These are phyloP conservation scores for Albifimbria verrucaria DNA, from an alignment of 2,329 filamentous ascomycete species.

Conservation along the genomic window DNA sequence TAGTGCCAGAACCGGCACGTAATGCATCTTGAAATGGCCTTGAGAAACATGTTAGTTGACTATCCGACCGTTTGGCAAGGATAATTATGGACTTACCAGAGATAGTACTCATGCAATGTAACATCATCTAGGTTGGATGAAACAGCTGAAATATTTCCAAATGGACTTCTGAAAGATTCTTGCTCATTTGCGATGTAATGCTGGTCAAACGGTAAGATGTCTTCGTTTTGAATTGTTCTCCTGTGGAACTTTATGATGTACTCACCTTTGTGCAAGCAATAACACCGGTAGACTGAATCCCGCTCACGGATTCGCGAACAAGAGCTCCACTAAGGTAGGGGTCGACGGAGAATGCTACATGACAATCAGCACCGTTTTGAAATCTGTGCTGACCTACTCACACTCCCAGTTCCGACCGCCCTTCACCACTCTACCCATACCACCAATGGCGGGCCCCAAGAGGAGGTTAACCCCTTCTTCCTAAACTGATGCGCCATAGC, in stretches of 20 bases:
- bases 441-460: slow-evolving; percentile 59
- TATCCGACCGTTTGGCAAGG: too few relatives aligned
- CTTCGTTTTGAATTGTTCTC: too few relatives aligned
- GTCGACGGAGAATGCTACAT: neutral
- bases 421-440: slow-evolving; percentile 32
- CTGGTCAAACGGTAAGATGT: too few relatives aligned
- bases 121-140: slow-evolving; percentile 19
- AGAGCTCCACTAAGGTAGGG: slow-evolving; percentile 3
- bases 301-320: slow-evolving; percentile 56
- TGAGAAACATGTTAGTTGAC: too few relatives aligned
- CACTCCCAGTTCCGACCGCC: slow-evolving; percentile 53
- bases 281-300: slow-evolving; percentile 66
- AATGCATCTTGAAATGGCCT: slow-evolving; percentile 26
- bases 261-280: slow-evolving; percentile 65
- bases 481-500: slow-evolving; percentile 76
- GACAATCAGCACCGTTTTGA: too few relatives aligned
- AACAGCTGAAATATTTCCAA: slow-evolving; percentile 55
- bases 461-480: slow-evolving; percentile 73
- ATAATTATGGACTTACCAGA: too few relatives aligned
- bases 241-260: too few relatives aligned
- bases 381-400: too few relatives aligned
- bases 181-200: slow-evolving; percentile 28
- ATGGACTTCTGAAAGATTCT: slow-evolving; percentile 50
- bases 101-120: slow-evolving; percentile 26
- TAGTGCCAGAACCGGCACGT: slow-evolving; percentile 19